These are phyloP conservation scores for Cucurbita pepo DNA, from an alignment of 306 rosid genomes.

Conservation along the genomic window DNA sequence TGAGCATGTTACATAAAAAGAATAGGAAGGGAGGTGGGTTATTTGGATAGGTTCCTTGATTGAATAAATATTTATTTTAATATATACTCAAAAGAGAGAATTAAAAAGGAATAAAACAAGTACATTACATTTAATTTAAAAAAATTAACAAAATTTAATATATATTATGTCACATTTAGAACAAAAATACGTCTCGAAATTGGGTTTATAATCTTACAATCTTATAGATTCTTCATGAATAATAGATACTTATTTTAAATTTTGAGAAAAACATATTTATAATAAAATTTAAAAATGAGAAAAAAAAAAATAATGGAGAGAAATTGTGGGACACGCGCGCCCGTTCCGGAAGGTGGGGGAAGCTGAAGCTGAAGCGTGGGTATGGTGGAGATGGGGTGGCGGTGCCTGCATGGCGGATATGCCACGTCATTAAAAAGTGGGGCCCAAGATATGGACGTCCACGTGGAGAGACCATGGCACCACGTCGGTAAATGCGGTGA, in stretches of 20 bases:
- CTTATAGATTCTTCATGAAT: background rate
- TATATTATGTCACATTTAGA: background rate
- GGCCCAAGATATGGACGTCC: conserved; percentile 4
- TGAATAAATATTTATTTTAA: background rate
- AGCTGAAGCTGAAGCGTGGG: background rate
- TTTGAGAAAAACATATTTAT: too few relatives aligned
- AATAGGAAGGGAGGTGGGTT: background rate
- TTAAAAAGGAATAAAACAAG: background rate
- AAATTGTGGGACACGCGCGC: background rate
- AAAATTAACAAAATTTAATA: background rate
- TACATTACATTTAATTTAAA: background rate
- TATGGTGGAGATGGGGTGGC: background rate
- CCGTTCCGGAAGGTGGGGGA: background rate
- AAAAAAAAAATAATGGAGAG: background rate
- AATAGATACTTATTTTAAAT: background rate
- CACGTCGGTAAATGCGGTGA: conserved; percentile 1
- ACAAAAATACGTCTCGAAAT: background rate
- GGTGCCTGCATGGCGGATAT: background rate
- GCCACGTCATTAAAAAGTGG: background rate
- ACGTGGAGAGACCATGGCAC: background rate
- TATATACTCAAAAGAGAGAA: background rate
- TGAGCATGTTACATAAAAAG: background rate
- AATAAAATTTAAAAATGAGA: too few relatives aligned
- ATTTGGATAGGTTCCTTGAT: background rate
- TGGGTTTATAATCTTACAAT: background rate